Conservation (phyloP, 352 stramenopile genomes). For the Phytophthora meadii region DNA sequence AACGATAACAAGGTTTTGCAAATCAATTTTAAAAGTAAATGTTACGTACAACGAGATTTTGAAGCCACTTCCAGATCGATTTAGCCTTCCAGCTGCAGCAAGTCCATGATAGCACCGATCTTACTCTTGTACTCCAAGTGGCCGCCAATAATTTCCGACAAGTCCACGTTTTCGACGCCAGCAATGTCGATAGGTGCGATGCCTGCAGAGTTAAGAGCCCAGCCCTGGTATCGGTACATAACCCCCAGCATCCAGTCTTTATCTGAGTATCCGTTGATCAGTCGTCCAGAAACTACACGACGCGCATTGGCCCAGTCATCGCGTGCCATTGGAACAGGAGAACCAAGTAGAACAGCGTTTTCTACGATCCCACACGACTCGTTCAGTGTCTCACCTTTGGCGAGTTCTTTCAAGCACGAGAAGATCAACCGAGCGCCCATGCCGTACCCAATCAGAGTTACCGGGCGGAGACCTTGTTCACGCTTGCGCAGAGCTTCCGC, state of each 20-base stretch:
- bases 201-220: conserved; percentile 78
- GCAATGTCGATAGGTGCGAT: conserved; percentile 69
- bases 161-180: conserved; percentile 85
- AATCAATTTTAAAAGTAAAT: conserved; percentile 24
- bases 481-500: conserved; percentile 66
- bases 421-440: conserved; percentile 92
- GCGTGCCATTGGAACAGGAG: conserved; percentile 61
- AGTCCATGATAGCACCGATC: conserved; percentile 83
- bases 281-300: conserved; percentile 77
- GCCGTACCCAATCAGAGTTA: conserved; percentile 90
- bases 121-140: conserved; percentile 92
- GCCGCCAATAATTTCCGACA: conserved; percentile 79
- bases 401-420: conserved; percentile 88
- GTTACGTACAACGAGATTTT: conserved; percentile 23
- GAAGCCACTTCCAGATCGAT: background rate
- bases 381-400: conserved; percentile 57
- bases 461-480: conserved; percentile 81
- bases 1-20: conserved; percentile 17
- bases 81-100: conserved; percentile 73
- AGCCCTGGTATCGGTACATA: conserved; percentile 91
- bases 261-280: conserved; percentile 92
- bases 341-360: conserved; percentile 88
- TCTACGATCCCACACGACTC: conserved; percentile 85
- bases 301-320: conserved; percentile 79
- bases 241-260: conserved; percentile 93